Conservation (phyloP, 805 yeast genomes). For the Candida orba region DNA sequence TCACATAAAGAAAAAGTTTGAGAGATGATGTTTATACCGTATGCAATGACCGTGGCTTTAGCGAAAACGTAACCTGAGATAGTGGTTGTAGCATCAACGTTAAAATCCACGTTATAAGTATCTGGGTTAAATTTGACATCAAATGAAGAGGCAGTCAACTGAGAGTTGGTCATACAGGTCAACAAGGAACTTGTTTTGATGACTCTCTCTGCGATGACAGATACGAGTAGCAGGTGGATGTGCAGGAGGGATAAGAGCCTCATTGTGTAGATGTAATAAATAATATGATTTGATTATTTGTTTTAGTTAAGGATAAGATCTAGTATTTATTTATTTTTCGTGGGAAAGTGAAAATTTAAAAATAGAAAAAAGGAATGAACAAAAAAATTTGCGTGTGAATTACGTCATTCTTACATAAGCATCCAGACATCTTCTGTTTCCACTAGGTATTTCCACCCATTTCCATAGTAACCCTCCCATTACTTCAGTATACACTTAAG, state of each 20-base stretch:
- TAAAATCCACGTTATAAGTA: slow-evolving; percentile 54
- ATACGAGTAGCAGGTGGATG: slow-evolving; percentile 8
- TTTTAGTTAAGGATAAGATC: not conserved
- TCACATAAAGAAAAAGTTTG: slow-evolving; percentile 58
- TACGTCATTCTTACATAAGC: not conserved
- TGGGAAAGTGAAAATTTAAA: not conserved
- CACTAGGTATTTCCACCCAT: no score
- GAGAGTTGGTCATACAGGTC: slow-evolving; percentile 89
- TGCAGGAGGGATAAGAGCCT: slow-evolving; percentile 4
- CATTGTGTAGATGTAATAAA: no score
- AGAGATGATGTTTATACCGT: slow-evolving; percentile 64
- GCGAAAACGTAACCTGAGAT: slow-evolving; percentile 65
- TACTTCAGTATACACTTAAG: no score
- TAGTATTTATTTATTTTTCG: no score
- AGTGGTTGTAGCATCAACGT: slow-evolving; percentile 72
- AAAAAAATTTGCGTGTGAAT: not conserved
- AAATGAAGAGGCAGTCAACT: slow-evolving; percentile 76
- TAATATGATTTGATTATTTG: no score
- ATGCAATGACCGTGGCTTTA: slow-evolving; percentile 58
- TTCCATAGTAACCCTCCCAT: no score
- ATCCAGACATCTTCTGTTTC: not conserved
- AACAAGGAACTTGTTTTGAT: slow-evolving; percentile 61
- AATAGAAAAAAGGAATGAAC: not conserved
- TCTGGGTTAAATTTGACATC: slow-evolving; percentile 67
- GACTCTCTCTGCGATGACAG: slow-evolving; percentile 9